Evolutionary conservation across 2,329 filamentous ascomycete species (phyloP), one percentile per base, ranked within the genome.

Genomic region (Fusarium papillatum): DNA sequence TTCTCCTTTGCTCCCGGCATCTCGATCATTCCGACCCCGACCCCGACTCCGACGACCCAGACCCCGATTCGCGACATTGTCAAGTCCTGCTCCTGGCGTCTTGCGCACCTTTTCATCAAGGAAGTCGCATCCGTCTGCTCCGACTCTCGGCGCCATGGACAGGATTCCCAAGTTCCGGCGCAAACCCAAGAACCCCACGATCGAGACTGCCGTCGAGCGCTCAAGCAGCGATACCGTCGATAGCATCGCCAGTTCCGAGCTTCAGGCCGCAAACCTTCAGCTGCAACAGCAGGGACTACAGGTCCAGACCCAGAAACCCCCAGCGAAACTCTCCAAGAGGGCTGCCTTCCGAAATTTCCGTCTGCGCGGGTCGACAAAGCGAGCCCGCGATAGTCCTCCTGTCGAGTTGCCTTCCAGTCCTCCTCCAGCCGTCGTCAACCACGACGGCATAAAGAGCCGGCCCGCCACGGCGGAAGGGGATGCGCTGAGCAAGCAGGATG

Each of bases 291-390:
- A 70, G 31, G 63, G 62, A 17, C 72, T 73, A 34, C 75, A 70
- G 55, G 36, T 26, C 9, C 72, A 61, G 31, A 61, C 64, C n/a
- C 80, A 76, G 38, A 79, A 80, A 31, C 59, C 62, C 13, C 26
- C 67, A 24, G 67, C 69, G 10, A 82, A 79, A 68, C 68, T 78
- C 31, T 73, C 80, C 31, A 83, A 83, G 68, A 83, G 82, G 50
- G 83, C 84, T 22, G 81, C 87, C 48, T 88, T 89, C 63, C 85
- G 86, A 48, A 84, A 82, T 72, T 83, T 89, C 69, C 84, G 86
- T 64, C 82, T 89, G 64, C 85, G 86, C 66, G 82, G 84, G 66
- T 84, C 86, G 29, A 82, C 85, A 66, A 89, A 89, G 81, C 86
- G 88, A 78, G 86, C 86, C 22, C 81, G 83, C 64, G 80, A 81